Base-by-base conservation (phyloP, 2,329 filamentous ascomycete genomes). In the Byssochlamys sp. region DNA sequence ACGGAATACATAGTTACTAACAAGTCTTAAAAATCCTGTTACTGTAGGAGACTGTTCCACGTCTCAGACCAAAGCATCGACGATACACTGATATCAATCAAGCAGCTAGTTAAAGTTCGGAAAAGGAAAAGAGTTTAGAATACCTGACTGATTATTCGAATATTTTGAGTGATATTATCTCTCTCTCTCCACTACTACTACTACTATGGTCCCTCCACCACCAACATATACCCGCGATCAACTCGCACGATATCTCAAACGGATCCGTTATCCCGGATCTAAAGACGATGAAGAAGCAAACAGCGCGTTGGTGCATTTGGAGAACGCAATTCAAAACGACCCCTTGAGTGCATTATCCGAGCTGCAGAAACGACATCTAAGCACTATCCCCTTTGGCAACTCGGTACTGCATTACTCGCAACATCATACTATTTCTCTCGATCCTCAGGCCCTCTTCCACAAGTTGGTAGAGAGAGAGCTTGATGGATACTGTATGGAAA, bases 401-500 rank as follows among this genome's bases (percentile, higher is more conserved):
- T 69, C 84, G 10, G 74, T 71, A 1, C 70, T 85, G 49, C 83
- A 85, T 64, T 81, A 81, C 64, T 78, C 78, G 1, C 69, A 71
- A n/a, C 71, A 77, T 59, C 77, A 75, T 45, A 69, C 66, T 10
- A 74, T 84, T 27, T 77, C 76, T 1, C 68, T 83, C 45, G 73
- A 83, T 54, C 73, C 78, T 0, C 68, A 79, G 25, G 68, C 71
- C 2, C 66, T 85, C 5, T 84, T 77, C 65, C 71, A 76, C 49
- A 84, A 84, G 65, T 73, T 85, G 33, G 77, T 80, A 1, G 72
- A 68, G 52, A 68, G 77, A 52, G 74, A 75, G 4, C 68, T 80
- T 31, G 82, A 83, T 27, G 83, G 83, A 1, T 84, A 84, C 59
- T 85, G 82, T 65, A 83, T 85, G 80, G 82, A 85, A 67, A 82